phyloP scores from a whole-genome alignment of 148 eudicot species.

The Hydrangea macrophylla region DNA sequence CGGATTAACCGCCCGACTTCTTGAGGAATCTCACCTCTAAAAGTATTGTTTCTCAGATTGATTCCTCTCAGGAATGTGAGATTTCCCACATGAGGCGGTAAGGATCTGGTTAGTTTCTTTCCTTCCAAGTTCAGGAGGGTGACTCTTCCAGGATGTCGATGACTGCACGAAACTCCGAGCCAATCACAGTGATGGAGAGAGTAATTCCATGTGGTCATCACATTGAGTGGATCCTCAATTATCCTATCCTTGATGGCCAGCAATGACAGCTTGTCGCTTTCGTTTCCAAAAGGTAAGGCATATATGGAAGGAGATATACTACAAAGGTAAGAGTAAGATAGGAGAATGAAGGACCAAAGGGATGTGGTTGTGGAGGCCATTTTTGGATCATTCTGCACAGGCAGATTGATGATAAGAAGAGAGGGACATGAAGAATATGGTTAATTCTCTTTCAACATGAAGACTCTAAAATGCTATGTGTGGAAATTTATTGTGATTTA shows the following conservation, averaged over 20 bases:
- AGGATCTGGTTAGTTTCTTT: neutral
- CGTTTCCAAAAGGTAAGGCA: neutral
- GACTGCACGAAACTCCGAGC: constrained; percentile 13
- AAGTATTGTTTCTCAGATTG: neutral
- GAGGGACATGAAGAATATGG: too few relatives aligned
- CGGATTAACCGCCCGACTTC: neutral
- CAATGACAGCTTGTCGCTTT: neutral
- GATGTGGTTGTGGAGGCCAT: too few relatives aligned
- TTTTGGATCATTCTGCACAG: too few relatives aligned
- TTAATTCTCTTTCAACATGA: too few relatives aligned
- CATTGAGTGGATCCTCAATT: neutral
- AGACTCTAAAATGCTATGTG: too few relatives aligned
- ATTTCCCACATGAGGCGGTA: constrained; percentile 5
- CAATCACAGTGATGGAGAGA: constrained; percentile 5
- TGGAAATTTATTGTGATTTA: too few relatives aligned
- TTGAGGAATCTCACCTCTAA: constrained; percentile 9
- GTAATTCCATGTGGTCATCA: constrained; percentile 10
- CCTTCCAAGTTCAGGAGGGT: neutral
- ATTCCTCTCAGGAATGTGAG: neutral
- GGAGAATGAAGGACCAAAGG: too few relatives aligned
- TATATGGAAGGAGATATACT: neutral
- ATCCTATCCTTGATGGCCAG: neutral
- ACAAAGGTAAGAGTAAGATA: neutral
- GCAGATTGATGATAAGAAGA: too few relatives aligned
- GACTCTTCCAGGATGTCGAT: constrained; percentile 3